phyloP scores from a whole-genome alignment of 1,284 basidiomycete species.

The Trichosporon coremiiforme region DNA sequence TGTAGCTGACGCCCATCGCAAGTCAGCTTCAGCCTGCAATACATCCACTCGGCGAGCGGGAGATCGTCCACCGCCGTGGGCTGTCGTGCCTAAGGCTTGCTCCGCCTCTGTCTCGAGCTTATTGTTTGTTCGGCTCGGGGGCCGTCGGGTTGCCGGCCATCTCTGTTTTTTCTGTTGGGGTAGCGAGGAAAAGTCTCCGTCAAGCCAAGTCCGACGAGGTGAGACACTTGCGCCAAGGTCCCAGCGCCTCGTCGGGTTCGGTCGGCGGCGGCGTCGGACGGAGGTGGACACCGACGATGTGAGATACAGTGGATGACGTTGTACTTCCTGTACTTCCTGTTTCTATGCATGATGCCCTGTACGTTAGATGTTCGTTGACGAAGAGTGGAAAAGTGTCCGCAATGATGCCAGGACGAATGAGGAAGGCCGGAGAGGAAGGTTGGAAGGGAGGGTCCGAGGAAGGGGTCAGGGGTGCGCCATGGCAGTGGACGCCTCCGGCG shows the following conservation, averaged over 20 bases:
- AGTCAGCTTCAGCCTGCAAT: not conserved
- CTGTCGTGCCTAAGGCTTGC: not conserved
- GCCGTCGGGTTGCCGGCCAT: too few species aligned
- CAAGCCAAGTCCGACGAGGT: not conserved
- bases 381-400: not conserved
- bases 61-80: not conserved
- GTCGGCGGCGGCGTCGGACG: slow-evolving; percentile 5
- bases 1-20: not conserved
- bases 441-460: not conserved
- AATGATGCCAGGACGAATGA: not conserved
- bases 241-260: slow-evolving; percentile 3
- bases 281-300: not conserved
- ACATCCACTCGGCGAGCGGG: not conserved
- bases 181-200: not conserved
- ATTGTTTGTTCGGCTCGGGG: not conserved
- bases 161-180: not conserved
- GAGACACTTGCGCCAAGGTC: not conserved
- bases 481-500: not conserved
- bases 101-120: not conserved
- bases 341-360: not conserved
- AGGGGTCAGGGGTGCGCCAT: not conserved
- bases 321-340: not conserved
- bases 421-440: not conserved
- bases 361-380: not conserved
- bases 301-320: not conserved